Base-by-base conservation (phyloP, 1,139 yeast species). In the Saccharomyces pastorianus region DNA sequence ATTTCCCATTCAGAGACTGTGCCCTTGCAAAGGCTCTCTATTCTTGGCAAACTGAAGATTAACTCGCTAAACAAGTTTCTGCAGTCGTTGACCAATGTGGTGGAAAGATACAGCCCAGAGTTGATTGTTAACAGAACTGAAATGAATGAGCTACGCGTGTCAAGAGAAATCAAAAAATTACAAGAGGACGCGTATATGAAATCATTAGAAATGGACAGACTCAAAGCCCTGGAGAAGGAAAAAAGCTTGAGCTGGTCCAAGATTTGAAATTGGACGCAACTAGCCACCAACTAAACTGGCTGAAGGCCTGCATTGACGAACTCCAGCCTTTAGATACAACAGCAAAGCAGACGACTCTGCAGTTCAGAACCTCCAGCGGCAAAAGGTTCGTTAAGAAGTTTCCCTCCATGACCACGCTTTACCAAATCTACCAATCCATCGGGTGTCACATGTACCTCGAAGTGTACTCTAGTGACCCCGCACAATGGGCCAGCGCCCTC, bases 391-490 rank as follows among this genome's bases (percentile, higher is more conserved):
- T 87, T 6, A 80, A 82, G 54, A 76, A 77, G 52, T 81, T 89
- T 55, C 65, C 71, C 27, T 76, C 78, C 23, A 64, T 69, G 5
- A 75, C 79, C 14, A 71, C 82, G 0, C 66, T 85, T 14, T 75
- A 74, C 48, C 86, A 86, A 41, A 68, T 91, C 4, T 89, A 88
- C 67, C 75, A 83, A 48, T 81, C 76, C 62, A 81, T 88, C 47
- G 89, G 85, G 56, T 72, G 71, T n/a, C 63, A 66, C 46, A 50
- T 71, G 29, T 66, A 65, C 53, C 48, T 71, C 20, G 49, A 57
- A 1, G 55, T 58, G 4, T 52, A 52, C 17, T 51, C 57, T 1
- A 51, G 48, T 4, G 64, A 63, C 46, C 49, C 47, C 1, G 52
- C 55, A 3, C 56, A 57, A 20, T 59, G 61, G 65, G 28, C 20